Evolutionary conservation across 2,329 filamentous ascomycete genomes (phyloP), one percentile per base, ranked within the genome.

Genomic region (Claviceps lovelessii): DNA sequence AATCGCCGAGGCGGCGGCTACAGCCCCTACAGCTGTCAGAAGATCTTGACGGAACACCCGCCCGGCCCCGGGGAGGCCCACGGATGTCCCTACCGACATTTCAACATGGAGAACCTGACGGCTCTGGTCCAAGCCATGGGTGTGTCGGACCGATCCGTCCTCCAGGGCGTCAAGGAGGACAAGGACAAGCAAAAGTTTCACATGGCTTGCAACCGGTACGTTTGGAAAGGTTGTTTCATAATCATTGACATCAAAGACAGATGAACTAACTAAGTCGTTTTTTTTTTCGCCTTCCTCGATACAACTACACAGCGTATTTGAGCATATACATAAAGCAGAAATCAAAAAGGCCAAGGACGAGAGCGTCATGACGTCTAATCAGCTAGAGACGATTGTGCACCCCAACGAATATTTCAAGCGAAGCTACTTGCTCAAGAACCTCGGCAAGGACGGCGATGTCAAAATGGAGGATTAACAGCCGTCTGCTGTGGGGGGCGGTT

Each of bases 381-480:
- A 95, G 67, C 76, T 95, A 46, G 91, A 97, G 70, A 97, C 91
- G 0, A 95, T 98, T 65, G 84, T 95, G 28, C 93, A 98, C 70
- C 93, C 93, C 11, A 98, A 98, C 68, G 90, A 91, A 60, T 98
- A 96, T 71, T 98, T 97, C 71, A 96, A 95, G 76, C 79, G 91
- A 55, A 95, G 90, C 67, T 97, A 89, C 68, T 64, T 94, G 61
- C 73, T 98, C 58, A 95, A 90, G 74, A 88, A 93, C 66, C 69
- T 94, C 31, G 83, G 70, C 52, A 81, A 71, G 28, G 72, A 72
- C 57, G 70, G 73, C 19, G 78, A 83, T 57, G 70, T 78, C 37
- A 77, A 78, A 68, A 83, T 84, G 77, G 76, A 77, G 56, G 73
- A 66, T 59, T 82, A 71, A 67, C 2, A 23, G n/a, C 9, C 3